phyloP scores from a whole-genome alignment of 139 green algal species.

The Zygnema cylindricum region DNA sequence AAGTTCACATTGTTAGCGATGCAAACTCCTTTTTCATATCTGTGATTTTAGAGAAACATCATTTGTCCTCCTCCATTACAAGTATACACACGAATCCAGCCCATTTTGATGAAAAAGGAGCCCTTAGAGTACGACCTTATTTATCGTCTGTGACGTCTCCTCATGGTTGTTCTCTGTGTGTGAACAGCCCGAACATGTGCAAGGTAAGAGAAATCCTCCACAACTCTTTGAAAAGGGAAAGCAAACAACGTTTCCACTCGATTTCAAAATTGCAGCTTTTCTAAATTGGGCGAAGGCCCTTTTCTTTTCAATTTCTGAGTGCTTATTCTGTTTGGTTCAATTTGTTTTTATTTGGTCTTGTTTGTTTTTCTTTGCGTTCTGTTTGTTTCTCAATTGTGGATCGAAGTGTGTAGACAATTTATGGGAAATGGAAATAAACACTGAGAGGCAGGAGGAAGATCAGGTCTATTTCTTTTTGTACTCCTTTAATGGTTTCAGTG shows the following conservation, averaged over 20 bases:
- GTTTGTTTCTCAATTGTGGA: background rate
- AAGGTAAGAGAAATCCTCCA: no score
- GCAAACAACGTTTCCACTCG: background rate
- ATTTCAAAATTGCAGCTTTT: background rate
- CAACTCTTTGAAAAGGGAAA: no score
- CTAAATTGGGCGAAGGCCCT: background rate
- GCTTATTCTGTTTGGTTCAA: background rate
- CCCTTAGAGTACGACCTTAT: constrained; percentile 1
- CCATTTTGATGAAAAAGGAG: background rate
- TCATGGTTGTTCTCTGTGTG: constrained; percentile 24
- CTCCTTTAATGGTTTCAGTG: no score
- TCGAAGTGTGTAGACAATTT: no score
- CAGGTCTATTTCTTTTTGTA: no score
- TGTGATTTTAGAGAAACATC: constrained; percentile 18
- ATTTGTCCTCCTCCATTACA: constrained; percentile 15
- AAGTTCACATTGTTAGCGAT: constrained; percentile 49
- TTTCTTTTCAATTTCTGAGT: background rate
- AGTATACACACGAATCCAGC: constrained; percentile 44
- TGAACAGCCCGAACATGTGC: constrained; percentile 43
- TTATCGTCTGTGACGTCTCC: background rate
- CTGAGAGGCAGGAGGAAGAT: no score
- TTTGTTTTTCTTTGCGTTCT: background rate
- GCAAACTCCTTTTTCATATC: constrained; percentile 51
- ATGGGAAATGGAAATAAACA: no score
- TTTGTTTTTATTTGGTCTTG: background rate